These are phyloP conservation scores for Warburgia ugandensis DNA, from an alignment of 164 flowering plant genomes.

Conservation along the genomic window DNA sequence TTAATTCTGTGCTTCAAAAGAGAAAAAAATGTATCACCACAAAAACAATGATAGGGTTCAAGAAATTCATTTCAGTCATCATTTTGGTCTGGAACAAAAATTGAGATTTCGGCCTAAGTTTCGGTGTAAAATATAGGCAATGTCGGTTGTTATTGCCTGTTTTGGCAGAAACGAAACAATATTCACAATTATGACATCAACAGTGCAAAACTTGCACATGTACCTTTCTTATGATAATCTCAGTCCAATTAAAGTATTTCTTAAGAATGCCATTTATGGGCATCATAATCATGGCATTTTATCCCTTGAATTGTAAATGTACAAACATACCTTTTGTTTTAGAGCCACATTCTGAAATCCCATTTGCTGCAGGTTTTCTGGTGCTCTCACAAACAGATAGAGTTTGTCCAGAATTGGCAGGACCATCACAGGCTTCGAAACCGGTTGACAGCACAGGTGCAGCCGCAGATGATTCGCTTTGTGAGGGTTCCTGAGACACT, in stretches of 20 bases:
- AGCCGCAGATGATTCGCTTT: conserved; percentile 74
- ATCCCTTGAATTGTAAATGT: background rate
- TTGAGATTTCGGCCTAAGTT: background rate
- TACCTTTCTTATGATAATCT: no score
- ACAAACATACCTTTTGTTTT: conserved; percentile 38
- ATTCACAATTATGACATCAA: no score
- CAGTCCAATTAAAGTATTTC: no score
- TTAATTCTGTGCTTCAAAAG: conserved; percentile 31
- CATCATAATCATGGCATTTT: no score
- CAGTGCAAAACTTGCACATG: no score
- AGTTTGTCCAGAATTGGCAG: conserved; percentile 48
- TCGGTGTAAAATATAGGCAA: no score
- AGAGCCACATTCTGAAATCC: conserved; percentile 29
- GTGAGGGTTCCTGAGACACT: conserved; percentile 59
- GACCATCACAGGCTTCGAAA: conserved; percentile 63
- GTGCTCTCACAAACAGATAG: conserved; percentile 39
- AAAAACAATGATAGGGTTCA: background rate
- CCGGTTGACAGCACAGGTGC: conserved; percentile 52
- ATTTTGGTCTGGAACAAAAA: background rate
- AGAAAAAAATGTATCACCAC: background rate
- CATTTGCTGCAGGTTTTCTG: conserved; percentile 35
- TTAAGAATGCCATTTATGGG: no score
- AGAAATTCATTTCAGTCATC: background rate
- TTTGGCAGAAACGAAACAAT: no score
- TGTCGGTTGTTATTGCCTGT: no score